phyloP scores from a whole-genome alignment of 192 early-diverging fungal genomes.

The Powellomyces hirtus region DNA sequence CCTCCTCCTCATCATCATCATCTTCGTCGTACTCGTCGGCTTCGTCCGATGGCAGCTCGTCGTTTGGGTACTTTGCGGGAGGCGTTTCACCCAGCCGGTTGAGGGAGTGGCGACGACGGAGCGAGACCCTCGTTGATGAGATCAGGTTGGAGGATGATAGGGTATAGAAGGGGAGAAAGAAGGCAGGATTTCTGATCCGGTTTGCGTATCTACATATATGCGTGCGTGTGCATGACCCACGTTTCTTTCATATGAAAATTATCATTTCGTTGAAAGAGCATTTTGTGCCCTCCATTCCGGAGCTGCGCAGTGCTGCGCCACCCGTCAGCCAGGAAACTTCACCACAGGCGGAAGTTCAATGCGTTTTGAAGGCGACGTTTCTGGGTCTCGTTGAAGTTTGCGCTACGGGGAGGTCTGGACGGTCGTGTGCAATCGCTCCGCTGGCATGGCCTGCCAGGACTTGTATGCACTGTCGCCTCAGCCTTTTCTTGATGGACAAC shows the following conservation, averaged over 20 bases:
- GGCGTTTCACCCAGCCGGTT: slow-evolving; percentile 6
- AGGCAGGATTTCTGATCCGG: not conserved
- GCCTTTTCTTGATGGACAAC: not conserved
- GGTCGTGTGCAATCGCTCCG: not conserved
- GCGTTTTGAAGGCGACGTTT: not conserved
- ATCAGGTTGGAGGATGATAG: slow-evolving; percentile 21
- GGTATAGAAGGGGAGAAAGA: not conserved
- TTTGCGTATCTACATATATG: not conserved
- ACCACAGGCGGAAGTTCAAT: too few relatives aligned
- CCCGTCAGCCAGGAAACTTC: too few relatives aligned
- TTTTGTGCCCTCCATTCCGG: too few relatives aligned
- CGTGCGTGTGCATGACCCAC: not conserved
- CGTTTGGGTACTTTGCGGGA: not conserved
- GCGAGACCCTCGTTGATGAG: slow-evolving; percentile 15
- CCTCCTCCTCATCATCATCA: too few relatives aligned
- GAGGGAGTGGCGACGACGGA: not conserved
- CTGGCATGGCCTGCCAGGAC: not conserved
- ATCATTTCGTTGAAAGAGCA: too few relatives aligned
- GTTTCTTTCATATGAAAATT: too few relatives aligned
- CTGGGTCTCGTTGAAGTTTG: too few relatives aligned
- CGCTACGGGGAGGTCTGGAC: not conserved
- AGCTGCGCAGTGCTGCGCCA: too few relatives aligned
- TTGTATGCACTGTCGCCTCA: not conserved
- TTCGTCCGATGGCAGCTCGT: not conserved
- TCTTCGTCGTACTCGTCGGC: not conserved